Conservation (phyloP, 495 filamentous ascomycete species). For the Hyaloscypha bicolor region DNA sequence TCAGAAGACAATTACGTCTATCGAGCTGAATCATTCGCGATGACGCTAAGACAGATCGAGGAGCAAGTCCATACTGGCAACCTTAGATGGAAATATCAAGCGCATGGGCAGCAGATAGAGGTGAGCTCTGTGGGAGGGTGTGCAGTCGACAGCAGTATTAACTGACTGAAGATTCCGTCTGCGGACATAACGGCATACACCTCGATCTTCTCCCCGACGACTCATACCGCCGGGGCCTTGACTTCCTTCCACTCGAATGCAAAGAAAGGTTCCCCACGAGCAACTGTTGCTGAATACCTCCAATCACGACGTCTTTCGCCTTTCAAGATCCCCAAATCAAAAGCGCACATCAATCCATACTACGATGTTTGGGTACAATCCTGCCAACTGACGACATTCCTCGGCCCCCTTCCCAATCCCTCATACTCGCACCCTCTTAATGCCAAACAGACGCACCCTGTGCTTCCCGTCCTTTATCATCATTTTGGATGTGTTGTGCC, state of each 20-base stretch:
- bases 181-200: slow-evolving; percentile 59
- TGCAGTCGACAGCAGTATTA: slow-evolving; percentile 26
- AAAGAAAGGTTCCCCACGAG: slow-evolving; percentile 55
- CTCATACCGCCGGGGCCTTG: slow-evolving; percentile 52
- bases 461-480: slow-evolving; percentile 66
- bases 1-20: slow-evolving; percentile 57
- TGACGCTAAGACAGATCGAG: slow-evolving; percentile 42
- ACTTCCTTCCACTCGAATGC: slow-evolving; percentile 57
- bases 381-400: slow-evolving; percentile 34
- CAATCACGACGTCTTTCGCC: slow-evolving; percentile 40
- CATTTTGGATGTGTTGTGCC: slow-evolving; percentile 67
- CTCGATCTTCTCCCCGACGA: slow-evolving; percentile 55
- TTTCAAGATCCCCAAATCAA: slow-evolving; percentile 42
- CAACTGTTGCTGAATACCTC: slow-evolving; percentile 51
- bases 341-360: slow-evolving; percentile 56
- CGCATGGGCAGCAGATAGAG: slow-evolving; percentile 29
- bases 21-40: slow-evolving; percentile 54
- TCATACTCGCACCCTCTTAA: slow-evolving; percentile 27
- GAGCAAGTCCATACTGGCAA: slow-evolving; percentile 31
- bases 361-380: slow-evolving; percentile 56
- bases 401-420: slow-evolving; percentile 17
- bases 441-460: slow-evolving; percentile 50
- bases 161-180: slow-evolving; percentile 46
- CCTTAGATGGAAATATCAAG: slow-evolving; percentile 17
- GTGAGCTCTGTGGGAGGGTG: slow-evolving; percentile 23